Conservation (phyloP, 257 asterid genomes). For the Echium plantagineum region DNA sequence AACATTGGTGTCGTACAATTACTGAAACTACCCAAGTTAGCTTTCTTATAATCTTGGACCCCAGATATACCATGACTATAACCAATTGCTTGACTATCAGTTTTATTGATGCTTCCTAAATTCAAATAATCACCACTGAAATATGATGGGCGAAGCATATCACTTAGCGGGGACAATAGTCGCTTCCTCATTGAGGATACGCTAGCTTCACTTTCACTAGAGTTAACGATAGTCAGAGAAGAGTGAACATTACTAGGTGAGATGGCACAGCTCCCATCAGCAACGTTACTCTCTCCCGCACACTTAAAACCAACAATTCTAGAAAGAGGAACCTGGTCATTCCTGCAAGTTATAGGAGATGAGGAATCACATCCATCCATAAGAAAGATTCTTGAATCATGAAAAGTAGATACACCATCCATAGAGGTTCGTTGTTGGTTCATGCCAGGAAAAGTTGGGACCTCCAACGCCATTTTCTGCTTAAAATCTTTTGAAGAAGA, state of each 20-base stretch:
- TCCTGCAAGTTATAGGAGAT: constrained; percentile 18
- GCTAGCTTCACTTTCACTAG: constrained; percentile 25
- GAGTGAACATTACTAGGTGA: constrained; percentile 12
- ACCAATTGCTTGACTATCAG: constrained; percentile 13
- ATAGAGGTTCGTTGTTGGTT: constrained; percentile 12
- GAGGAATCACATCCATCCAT: constrained; percentile 17
- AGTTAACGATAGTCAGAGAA: constrained; percentile 11
- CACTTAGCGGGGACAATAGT: constrained; percentile 54
- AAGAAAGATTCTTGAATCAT: constrained; percentile 10
- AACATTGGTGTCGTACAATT: constrained; percentile 21
- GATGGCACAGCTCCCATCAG: constrained; percentile 19
- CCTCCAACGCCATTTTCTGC: constrained; percentile 24
- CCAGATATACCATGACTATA: constrained; percentile 21
- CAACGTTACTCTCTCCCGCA: constrained; percentile 13
- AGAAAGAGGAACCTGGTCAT: constrained; percentile 35
- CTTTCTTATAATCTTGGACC: constrained; percentile 40
- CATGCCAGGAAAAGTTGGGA: constrained; percentile 17
- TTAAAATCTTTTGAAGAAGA: constrained; percentile 33
- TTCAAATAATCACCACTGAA: constrained; percentile 42
- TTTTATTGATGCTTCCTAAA: constrained; percentile 28
- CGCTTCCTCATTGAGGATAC: constrained; percentile 51
- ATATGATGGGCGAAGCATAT: constrained; percentile 29
- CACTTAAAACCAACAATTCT: constrained; percentile 55
- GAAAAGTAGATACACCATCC: constrained; percentile 20
- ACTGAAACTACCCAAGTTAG: constrained; percentile 33